phyloP scores from a whole-genome alignment of 1,284 basidiomycete genomes.

The Serendipita sp. region DNA sequence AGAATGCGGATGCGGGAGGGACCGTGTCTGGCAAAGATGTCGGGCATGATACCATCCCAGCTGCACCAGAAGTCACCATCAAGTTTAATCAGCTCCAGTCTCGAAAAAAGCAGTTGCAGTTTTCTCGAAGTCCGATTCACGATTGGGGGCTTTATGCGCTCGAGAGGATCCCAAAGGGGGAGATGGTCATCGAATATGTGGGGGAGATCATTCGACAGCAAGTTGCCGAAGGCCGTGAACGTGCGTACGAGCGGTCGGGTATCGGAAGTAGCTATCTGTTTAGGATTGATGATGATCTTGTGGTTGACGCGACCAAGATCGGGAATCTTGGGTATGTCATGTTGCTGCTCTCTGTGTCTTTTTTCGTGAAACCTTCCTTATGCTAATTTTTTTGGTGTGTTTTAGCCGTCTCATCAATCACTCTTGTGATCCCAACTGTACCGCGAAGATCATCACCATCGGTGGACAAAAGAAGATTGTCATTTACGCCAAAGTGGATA shows the following conservation, averaged over 20 bases:
- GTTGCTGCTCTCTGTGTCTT: background rate
- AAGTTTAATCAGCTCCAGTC: conserved; percentile 98
- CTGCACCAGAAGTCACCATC: conserved; percentile 40
- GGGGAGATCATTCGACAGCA: conserved; percentile 92
- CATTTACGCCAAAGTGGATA: conserved; percentile 91
- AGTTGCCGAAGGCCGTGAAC: conserved; percentile 94
- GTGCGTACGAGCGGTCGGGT: conserved; percentile 88
- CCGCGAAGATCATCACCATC: conserved; percentile 96
- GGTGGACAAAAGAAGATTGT: conserved; percentile 98
- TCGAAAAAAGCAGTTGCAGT: conserved; percentile 94
- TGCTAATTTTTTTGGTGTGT: conserved; percentile 6
- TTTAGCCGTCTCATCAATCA: conserved; percentile 86
- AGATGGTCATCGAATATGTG: conserved; percentile 99
- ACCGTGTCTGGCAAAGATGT: conserved; percentile 27
- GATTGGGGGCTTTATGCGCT: conserved; percentile 96
- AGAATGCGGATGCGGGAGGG: background rate
- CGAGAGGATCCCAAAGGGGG: conserved; percentile 84
- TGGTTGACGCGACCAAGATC: conserved; percentile 97
- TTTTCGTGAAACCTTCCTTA: conserved; percentile 10
- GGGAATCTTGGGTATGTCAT: conserved; percentile 81
- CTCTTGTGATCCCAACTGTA: conserved; percentile 94
- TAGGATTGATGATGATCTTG: conserved; percentile 79
- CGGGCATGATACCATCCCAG: conserved; percentile 52
- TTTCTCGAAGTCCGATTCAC: conserved; percentile 91
- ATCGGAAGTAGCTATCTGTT: conserved; percentile 94